Percentiles rank a stretch among this genome's conserved stretches.
These are phyloP conservation scores for Geotrichum aggregatum DNA, from an alignment of 1,139 yeast genomes.

Conservation along the genomic window DNA sequence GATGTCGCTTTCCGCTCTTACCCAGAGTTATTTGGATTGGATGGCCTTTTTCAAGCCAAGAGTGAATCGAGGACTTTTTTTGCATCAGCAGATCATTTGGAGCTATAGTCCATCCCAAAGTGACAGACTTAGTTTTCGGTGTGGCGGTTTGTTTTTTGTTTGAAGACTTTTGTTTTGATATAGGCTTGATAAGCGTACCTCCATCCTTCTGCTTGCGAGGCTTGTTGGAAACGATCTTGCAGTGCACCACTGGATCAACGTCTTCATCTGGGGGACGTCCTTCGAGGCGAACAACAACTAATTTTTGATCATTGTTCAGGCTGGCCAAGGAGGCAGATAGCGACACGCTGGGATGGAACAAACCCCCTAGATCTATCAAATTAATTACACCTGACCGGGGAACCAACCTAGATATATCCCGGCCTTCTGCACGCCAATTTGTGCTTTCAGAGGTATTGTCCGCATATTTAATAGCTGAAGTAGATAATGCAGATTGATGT, in stretches of 20 bases:
- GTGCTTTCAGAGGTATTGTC: background rate
- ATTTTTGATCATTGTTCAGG: conserved; percentile 17
- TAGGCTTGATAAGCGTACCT: background rate
- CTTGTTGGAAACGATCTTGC: conserved; percentile 8
- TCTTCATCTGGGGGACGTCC: conserved; percentile 16
- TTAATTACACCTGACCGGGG: conserved; percentile 29
- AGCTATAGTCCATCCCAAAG: conserved; percentile 36
- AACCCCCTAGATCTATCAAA: conserved; percentile 27
- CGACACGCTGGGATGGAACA: conserved; percentile 23
- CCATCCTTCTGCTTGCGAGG: background rate
- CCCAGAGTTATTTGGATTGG: conserved; percentile 31
- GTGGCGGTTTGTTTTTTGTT: conserved; percentile 26
- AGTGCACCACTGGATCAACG: conserved; percentile 20
- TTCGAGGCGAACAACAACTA: conserved; percentile 27
- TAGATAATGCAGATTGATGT: too few species aligned
- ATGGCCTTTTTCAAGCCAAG: conserved; percentile 35
- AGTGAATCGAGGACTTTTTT: conserved; percentile 38
- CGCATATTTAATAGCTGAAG: too few species aligned
- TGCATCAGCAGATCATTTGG: conserved; percentile 36
- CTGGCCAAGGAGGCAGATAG: conserved; percentile 15
- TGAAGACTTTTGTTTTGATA: conserved; percentile 21
- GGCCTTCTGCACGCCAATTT: conserved; percentile 2
- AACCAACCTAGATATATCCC: conserved; percentile 27
- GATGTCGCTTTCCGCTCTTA: conserved; percentile 29
- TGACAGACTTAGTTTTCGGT: conserved; percentile 33